Evolutionary conservation across 2,329 filamentous ascomycete genomes (phyloP).

Genomic region (Nemania abortiva): DNA sequence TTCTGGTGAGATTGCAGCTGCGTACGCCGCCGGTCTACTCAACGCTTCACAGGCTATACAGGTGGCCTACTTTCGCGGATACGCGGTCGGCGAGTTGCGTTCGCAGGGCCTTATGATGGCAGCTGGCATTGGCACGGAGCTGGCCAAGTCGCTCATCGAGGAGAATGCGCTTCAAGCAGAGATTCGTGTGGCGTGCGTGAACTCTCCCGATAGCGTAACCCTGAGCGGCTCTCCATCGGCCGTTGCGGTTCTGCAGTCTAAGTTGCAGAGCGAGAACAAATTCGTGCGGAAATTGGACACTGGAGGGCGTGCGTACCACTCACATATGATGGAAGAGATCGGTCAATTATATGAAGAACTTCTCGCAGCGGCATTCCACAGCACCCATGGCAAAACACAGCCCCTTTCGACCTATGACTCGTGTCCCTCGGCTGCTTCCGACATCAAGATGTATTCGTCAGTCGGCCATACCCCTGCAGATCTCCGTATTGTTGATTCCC

Average conservation of each 20-base stretch:
- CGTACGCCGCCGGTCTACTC: constrained; percentile 54
- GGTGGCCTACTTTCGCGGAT: constrained; percentile 42
- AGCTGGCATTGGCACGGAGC: constrained; percentile 22
- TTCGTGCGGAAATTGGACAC: constrained; percentile 21
- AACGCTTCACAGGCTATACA: constrained; percentile 36
- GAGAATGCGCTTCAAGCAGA: not conserved
- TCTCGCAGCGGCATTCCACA: constrained; percentile 1
- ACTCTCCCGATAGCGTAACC: constrained; percentile 40
- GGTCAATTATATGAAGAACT: constrained; percentile 38
- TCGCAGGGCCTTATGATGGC: constrained; percentile 43
- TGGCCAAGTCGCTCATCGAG: constrained; percentile 12
- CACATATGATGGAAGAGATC: constrained; percentile 35
- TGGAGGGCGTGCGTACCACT: constrained; percentile 35
- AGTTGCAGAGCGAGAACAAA: not conserved
- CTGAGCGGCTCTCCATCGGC: constrained; percentile 22
- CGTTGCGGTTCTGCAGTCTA: not conserved
- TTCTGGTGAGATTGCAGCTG: constrained; percentile 57
- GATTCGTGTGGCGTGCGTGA: constrained; percentile 40
- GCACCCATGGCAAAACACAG: too few relatives aligned
- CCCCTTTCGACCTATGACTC: too few relatives aligned
- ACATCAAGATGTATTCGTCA: constrained; percentile 39
- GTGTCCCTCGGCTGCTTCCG: not conserved
- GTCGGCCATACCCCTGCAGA: constrained; percentile 14
- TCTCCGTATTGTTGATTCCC: not conserved
- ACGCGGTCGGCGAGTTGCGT: constrained; percentile 2